Conservation (phyloP, 2,329 filamentous ascomycete genomes). For the Microcyclospora pomicola region DNA sequence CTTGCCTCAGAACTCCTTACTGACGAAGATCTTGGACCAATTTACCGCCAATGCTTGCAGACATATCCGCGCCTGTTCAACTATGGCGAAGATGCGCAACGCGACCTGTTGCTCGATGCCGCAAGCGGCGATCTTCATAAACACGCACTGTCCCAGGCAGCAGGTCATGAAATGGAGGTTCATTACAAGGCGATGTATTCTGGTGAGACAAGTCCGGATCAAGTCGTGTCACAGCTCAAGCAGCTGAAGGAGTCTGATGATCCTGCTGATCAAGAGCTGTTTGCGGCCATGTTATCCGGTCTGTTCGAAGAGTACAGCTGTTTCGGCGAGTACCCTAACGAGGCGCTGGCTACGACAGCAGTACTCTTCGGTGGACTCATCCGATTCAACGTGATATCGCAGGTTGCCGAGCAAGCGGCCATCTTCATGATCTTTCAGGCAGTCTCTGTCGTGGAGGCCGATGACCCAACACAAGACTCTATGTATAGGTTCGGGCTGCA, state of each 20-base stretch:
- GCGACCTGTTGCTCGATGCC: conserved; percentile 77
- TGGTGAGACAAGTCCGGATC: conserved; percentile 70
- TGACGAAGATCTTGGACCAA: conserved; percentile 58
- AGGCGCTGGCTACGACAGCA: conserved; percentile 86
- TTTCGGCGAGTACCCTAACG: conserved; percentile 90
- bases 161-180: conserved; percentile 88
- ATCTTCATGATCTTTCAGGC: conserved; percentile 96
- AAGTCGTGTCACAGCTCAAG: conserved; percentile 72
- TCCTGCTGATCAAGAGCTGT: conserved; percentile 78
- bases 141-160: conserved; percentile 65
- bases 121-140: conserved; percentile 55
- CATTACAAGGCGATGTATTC: conserved; percentile 98
- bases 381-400: conserved; percentile 78
- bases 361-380: conserved; percentile 86
- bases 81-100: conserved; percentile 63
- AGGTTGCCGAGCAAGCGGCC: conserved; percentile 83
- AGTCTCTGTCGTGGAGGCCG: conserved; percentile 45
- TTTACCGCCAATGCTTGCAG: conserved; percentile 80
- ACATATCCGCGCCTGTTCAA: conserved; percentile 92
- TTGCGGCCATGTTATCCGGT: conserved; percentile 96
- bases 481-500: conserved; percentile 99
- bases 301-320: conserved; percentile 95
- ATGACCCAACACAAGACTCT: conserved; percentile 65
- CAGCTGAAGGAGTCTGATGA: conserved; percentile 80
- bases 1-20: conserved; percentile 51